Conservation (phyloP, 805 yeast genomes). For the Wilhelminamyces savonicus region DNA sequence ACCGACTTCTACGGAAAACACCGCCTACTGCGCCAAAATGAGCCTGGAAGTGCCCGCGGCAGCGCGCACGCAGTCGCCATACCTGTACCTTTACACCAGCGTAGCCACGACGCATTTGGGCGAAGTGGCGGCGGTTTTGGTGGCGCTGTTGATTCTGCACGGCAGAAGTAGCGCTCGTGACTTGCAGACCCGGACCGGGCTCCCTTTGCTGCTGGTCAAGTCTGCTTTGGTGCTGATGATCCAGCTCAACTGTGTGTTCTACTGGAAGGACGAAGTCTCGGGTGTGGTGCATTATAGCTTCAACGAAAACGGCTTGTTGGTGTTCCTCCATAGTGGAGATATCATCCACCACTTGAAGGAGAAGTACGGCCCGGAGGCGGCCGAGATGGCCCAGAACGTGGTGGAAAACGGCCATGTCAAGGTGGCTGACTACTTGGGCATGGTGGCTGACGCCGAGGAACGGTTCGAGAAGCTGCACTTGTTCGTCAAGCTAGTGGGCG, state of each 20-base stretch:
- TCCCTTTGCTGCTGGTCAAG: conserved; percentile 49
- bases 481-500: conserved; percentile 22
- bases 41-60: no score
- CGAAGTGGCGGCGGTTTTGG: conserved; percentile 61
- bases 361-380: conserved; percentile 38
- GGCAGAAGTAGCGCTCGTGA: conserved; percentile 62
- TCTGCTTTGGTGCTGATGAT: conserved; percentile 68
- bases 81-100: conserved; percentile 51
- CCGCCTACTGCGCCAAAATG: no score
- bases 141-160: conserved; percentile 54
- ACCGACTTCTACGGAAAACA: no score
- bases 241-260: conserved; percentile 70
- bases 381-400: conserved; percentile 63
- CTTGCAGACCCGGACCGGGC: conserved; percentile 37
- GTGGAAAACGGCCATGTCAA: conserved; percentile 65
- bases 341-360: conserved; percentile 50
- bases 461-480: conserved; percentile 16
- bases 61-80: conserved; percentile 42
- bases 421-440: conserved; percentile 38
- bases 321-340: conserved; percentile 71
- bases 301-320: conserved; percentile 57
- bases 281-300: conserved; percentile 45
- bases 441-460: conserved; percentile 14
- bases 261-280: conserved; percentile 44
- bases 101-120: conserved; percentile 57